Conservation (phyloP, 129 eudicot genomes). For the Flaveria ramosissima region DNA sequence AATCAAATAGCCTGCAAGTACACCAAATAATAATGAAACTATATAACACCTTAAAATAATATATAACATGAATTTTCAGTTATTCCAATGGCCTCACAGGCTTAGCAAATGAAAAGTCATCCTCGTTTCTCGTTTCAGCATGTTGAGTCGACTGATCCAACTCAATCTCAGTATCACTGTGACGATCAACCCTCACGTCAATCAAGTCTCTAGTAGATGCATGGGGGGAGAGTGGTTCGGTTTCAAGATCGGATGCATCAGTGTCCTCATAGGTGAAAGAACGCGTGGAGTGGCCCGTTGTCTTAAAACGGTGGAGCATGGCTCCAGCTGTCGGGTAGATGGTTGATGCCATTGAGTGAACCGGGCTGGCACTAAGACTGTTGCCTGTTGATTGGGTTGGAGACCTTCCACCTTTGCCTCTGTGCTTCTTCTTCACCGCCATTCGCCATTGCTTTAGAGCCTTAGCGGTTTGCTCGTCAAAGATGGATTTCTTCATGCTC, state of each 20-base stretch:
- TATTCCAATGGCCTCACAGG: slow-evolving; percentile 24
- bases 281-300: slow-evolving; percentile 77
- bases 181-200: slow-evolving; percentile 42
- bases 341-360: slow-evolving; percentile 54
- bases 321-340: slow-evolving; percentile 32
- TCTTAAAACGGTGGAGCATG: slow-evolving; percentile 69
- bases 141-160: slow-evolving; percentile 18
- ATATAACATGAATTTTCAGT: background rate
- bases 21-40: background rate
- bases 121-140: slow-evolving; percentile 35
- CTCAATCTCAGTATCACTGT: slow-evolving; percentile 45
- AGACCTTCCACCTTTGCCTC: slow-evolving; percentile 47
- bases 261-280: slow-evolving; percentile 43
- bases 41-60: background rate
- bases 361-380: slow-evolving; percentile 46
- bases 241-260: slow-evolving; percentile 53
- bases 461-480: slow-evolving; percentile 72
- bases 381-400: slow-evolving; percentile 41
- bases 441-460: slow-evolving; percentile 67
- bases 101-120: slow-evolving; percentile 64
- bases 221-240: slow-evolving; percentile 50
- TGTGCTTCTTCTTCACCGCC: slow-evolving; percentile 60
- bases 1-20: background rate
- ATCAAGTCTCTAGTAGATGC: slow-evolving; percentile 42
- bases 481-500: slow-evolving; percentile 67